Conservation (phyloP, 257 asterid species). For the Verbena officinalis region DNA sequence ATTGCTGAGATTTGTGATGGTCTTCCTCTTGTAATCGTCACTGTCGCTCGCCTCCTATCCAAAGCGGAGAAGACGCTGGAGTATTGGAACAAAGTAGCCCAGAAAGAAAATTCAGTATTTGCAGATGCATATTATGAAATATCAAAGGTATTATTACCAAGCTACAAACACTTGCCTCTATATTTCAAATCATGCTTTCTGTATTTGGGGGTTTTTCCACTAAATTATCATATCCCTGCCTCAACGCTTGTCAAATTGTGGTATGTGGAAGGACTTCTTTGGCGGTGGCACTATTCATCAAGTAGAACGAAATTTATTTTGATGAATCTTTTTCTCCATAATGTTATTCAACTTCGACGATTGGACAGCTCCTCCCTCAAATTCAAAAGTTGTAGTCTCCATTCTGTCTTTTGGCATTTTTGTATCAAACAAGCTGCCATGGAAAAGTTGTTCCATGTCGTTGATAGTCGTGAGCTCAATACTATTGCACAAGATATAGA, state of each 20-base stretch:
- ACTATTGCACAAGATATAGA: not conserved
- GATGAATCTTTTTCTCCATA: not conserved
- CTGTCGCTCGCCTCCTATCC: slow-evolving; percentile 17
- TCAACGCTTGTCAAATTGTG: slow-evolving; percentile 15
- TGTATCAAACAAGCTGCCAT: not conserved
- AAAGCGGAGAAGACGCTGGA: not conserved
- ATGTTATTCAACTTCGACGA: slow-evolving; percentile 11
- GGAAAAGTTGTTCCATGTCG: not conserved
- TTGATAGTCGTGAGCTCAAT: not conserved
- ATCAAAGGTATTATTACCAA: slow-evolving; percentile 14
- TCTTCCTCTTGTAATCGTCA: slow-evolving; percentile 22
- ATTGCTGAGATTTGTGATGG: slow-evolving; percentile 30
- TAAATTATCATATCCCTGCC: not conserved
- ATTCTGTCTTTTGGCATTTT: slow-evolving; percentile 23
- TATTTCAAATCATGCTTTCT: slow-evolving; percentile 25
- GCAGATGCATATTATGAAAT: slow-evolving; percentile 20
- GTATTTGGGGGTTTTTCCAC: slow-evolving; percentile 27
- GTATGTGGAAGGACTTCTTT: slow-evolving; percentile 24
- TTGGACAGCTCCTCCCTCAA: too few relatives aligned
- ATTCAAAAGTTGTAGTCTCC: slow-evolving; percentile 21
- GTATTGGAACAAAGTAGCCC: slow-evolving; percentile 24
- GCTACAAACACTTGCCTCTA: slow-evolving; percentile 29
- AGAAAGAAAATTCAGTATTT: not conserved
- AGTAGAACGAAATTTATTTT: not conserved
- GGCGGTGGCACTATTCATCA: too few relatives aligned